Percentiles rank a stretch among this genome's conserved stretches.
Evolutionary conservation across 495 filamentous ascomycete genomes (phyloP).

Genomic region (Clohesyomyces aquaticus): DNA sequence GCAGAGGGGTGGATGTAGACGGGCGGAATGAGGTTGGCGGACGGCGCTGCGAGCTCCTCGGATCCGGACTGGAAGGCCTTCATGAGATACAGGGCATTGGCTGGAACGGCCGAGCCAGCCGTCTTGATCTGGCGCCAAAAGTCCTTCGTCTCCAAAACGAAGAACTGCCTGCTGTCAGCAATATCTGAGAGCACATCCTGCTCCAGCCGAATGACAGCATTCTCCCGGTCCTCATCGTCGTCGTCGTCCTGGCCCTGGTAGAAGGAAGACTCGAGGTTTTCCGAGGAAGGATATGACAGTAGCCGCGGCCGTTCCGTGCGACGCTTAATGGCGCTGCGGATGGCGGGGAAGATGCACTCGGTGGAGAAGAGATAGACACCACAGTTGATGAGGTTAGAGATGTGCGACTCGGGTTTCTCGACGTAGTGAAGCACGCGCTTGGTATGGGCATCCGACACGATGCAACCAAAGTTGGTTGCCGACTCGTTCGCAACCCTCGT

Average conservation of each 20-base stretch:
- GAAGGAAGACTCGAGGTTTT: constrained; percentile 84
- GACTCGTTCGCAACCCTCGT: constrained; percentile 91
- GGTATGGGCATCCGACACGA: constrained; percentile 92
- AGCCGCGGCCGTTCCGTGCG: constrained; percentile 89
- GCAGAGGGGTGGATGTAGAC: constrained; percentile 98
- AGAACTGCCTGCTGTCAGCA: constrained; percentile 97
- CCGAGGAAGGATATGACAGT: constrained; percentile 90
- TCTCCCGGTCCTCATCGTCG: constrained; percentile 74
- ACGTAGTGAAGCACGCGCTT: constrained; percentile 98
- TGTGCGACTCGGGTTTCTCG: constrained; percentile 98
- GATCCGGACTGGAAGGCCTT: constrained; percentile 88
- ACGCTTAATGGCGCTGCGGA: constrained; percentile 93
- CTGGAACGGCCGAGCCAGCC: constrained; percentile 93
- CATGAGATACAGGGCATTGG: constrained; percentile 95
- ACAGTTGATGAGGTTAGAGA: constrained; percentile 99
- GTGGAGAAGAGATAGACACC: constrained; percentile 97
- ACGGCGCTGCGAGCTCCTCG: constrained; percentile 79
- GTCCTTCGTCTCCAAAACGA: constrained; percentile 96
- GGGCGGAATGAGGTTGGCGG: constrained; percentile 86
- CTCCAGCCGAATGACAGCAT: constrained; percentile 90
- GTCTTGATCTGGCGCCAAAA: constrained; percentile 99
- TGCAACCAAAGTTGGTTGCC: constrained; percentile 95
- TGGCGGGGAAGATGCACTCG: constrained; percentile 94
- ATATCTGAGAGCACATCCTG: constrained; percentile 97
- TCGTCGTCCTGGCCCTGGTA: constrained; percentile 65